phyloP scores from a whole-genome alignment of 345 rosid genomes.

The Gossypium anomalum region DNA sequence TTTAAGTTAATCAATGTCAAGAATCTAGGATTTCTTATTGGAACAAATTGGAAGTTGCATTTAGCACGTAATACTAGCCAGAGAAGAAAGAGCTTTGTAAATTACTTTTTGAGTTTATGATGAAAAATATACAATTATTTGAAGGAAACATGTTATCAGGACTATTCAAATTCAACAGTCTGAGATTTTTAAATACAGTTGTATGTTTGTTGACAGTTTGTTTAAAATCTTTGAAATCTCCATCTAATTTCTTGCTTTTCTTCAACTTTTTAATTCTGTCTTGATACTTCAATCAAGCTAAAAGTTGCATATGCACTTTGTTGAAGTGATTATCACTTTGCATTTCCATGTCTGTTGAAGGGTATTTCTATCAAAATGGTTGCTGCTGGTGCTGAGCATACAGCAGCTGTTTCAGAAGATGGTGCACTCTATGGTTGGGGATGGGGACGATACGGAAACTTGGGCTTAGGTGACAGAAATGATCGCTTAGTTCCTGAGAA shows the following conservation, averaged over 20 bases:
- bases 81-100: background rate
- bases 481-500: conserved; percentile 88
- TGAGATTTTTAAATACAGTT: background rate
- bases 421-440: conserved; percentile 99
- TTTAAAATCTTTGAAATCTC: background rate
- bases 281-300: background rate
- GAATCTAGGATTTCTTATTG: background rate
- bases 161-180: background rate
- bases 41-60: background rate
- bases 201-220: background rate
- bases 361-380: conserved; percentile 76
- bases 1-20: background rate
- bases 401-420: conserved; percentile 85
- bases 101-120: background rate
- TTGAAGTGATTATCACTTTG: conserved; percentile 15
- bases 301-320: background rate
- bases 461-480: conserved; percentile 91
- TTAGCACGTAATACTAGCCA: background rate
- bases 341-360: conserved; percentile 37
- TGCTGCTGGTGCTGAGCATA: conserved; percentile 97
- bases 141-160: background rate
- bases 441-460: conserved; percentile 93
- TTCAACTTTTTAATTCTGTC: background rate
- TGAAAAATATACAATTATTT: background rate
- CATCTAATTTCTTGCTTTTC: background rate